These are phyloP conservation scores for Phaeosphaeria sp. DNA, from an alignment of 2,329 filamentous ascomycete genomes.

Conservation along the genomic window DNA sequence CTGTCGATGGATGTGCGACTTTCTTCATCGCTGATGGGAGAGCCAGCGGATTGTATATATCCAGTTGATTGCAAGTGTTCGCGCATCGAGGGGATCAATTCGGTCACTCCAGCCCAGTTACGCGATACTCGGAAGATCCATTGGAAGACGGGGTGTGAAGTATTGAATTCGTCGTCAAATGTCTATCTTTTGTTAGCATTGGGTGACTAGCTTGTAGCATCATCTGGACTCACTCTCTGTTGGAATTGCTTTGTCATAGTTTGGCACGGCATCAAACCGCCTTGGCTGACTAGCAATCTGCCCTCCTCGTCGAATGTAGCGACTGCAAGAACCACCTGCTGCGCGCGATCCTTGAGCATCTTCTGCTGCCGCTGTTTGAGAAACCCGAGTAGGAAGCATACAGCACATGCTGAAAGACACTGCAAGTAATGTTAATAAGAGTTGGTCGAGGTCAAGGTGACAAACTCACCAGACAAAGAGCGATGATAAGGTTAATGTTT, in stretches of 20 bases:
- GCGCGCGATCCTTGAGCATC: slow-evolving; percentile 54
- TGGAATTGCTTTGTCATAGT: slow-evolving; percentile 74
- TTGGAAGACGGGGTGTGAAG: slow-evolving; percentile 79
- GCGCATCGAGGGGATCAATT: slow-evolving; percentile 75
- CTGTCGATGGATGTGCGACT: slow-evolving; percentile 27
- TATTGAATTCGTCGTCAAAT: slow-evolving; percentile 76
- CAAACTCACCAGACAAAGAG: slow-evolving; percentile 69
- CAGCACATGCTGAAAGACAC: slow-evolving; percentile 50
- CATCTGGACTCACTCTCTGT: slow-evolving; percentile 53
- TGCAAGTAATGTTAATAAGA: slow-evolving; percentile 65
- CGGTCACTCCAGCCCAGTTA: slow-evolving; percentile 74
- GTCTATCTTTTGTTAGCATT: slow-evolving; percentile 47
- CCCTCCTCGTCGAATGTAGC: slow-evolving; percentile 73
- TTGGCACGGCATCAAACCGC: slow-evolving; percentile 72
- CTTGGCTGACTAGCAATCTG: slow-evolving; percentile 71
- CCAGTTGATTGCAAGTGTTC: slow-evolving; percentile 68
- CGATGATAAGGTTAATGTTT: slow-evolving; percentile 74
- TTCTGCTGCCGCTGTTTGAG: slow-evolving; percentile 48
- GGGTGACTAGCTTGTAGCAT: slow-evolving; percentile 57
- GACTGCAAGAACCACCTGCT: slow-evolving; percentile 63
- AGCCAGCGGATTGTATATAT: slow-evolving; percentile 27
- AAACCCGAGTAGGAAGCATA: slow-evolving; percentile 46
- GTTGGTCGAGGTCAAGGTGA: slow-evolving; percentile 65
- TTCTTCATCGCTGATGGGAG: slow-evolving; percentile 17
- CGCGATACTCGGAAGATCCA: slow-evolving; percentile 86